These are phyloP conservation scores for Auriscalpium orientale DNA, from an alignment of 768 basidiomycete genomes.

Conservation along the genomic window DNA sequence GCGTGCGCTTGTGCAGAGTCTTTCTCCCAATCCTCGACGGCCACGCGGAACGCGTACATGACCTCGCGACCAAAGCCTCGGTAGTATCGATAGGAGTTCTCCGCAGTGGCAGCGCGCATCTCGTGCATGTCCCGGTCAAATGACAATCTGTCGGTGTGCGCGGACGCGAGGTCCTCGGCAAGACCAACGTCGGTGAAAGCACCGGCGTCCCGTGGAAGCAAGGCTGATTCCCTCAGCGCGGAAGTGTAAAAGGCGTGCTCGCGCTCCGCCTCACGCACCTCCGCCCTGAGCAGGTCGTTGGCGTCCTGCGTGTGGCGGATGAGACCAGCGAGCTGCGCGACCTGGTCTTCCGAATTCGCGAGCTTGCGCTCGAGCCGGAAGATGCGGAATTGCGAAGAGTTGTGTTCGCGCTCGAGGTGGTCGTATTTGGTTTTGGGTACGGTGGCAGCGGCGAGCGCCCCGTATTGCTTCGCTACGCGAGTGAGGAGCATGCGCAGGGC, in stretches of 20 bases:
- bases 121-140: neutral
- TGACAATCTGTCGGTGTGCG: neutral
- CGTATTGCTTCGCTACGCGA: constrained; percentile 42
- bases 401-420: constrained; percentile 22
- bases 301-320: constrained; percentile 51
- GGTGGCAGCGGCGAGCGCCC: constrained; percentile 23
- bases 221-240: constrained; percentile 3
- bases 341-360: constrained; percentile 60
- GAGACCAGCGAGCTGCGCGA: constrained; percentile 54
- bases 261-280: constrained; percentile 17
- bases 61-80: neutral
- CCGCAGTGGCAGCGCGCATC: too few relatives aligned
- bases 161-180: neutral
- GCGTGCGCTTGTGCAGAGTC: constrained; percentile 10
- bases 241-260: constrained; percentile 11
- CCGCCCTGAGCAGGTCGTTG: constrained; percentile 33
- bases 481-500: constrained; percentile 38
- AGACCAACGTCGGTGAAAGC: neutral
- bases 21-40: constrained; percentile 14
- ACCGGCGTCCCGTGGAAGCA: neutral
- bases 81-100: neutral
- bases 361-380: constrained; percentile 61
- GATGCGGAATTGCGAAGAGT: constrained; percentile 35
- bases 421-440: constrained; percentile 17
- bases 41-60: constrained; percentile 9